Evolutionary conservation across 1,139 yeast species (phyloP).

Genomic region (Sporopachydermia cereana): DNA sequence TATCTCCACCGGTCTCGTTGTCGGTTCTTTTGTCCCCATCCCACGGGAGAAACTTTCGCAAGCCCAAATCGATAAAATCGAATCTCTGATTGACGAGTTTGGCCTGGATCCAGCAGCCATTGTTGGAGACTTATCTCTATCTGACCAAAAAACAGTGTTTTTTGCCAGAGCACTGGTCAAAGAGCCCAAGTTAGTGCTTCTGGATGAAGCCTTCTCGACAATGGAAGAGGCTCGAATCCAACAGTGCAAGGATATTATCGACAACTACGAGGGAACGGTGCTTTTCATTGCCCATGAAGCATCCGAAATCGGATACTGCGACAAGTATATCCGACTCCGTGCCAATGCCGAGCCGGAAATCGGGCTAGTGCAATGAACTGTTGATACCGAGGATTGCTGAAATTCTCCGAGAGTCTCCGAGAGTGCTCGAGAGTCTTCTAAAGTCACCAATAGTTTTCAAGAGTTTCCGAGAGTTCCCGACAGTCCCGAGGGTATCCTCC

Average conservation of each 20-base stretch:
- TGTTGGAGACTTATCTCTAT: conserved; percentile 47
- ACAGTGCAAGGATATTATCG: conserved; percentile 54
- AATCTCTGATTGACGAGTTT: conserved; percentile 20
- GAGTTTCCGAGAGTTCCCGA: too few relatives aligned
- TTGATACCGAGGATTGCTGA: too few relatives aligned
- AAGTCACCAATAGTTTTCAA: too few relatives aligned
- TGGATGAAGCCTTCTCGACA: conserved; percentile 91
- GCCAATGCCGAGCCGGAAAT: conserved; percentile 20
- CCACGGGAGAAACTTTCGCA: conserved; percentile 27
- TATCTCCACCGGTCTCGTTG: conserved; percentile 62
- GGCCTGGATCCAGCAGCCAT: conserved; percentile 25
- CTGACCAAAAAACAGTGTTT: conserved; percentile 69
- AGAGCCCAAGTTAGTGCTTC: conserved; percentile 61
- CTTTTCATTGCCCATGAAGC: conserved; percentile 69
- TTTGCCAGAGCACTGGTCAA: conserved; percentile 68
- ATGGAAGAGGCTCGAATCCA: conserved; percentile 63
- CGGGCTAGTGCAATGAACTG: conserved; percentile 19
- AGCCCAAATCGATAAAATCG: conserved; percentile 26
- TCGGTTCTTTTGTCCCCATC: conserved; percentile 43
- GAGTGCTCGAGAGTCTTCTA: too few relatives aligned
- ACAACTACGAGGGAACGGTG: conserved; percentile 54
- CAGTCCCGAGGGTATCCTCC: too few relatives aligned
- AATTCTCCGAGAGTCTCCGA: too few relatives aligned
- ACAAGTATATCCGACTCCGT: conserved; percentile 32
- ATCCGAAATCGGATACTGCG: conserved; percentile 48